Base-by-base conservation (phyloP, 2,329 filamentous ascomycete species). In the Paradendryphiella salina region DNA sequence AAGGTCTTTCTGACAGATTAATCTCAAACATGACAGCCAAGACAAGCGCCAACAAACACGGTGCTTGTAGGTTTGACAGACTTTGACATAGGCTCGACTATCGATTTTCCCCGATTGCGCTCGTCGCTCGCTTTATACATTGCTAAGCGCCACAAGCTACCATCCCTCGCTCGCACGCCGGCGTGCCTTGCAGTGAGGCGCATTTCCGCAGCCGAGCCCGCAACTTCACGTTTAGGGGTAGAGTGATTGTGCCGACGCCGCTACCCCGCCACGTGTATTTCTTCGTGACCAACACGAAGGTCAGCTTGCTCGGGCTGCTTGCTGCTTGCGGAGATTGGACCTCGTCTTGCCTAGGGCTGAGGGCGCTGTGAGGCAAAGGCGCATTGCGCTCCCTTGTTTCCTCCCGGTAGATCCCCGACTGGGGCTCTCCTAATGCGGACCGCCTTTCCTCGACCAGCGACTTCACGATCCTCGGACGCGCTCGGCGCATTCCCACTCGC, bases 201-300 rank as follows among this genome's bases (percentile, higher is more conserved):
- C 42, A 51, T 52, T 46, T 57, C 57, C 59, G 56, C 57, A 52
- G 57, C 57, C 57, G 57, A 61, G 57, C 49, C 50, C 48, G 54
- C 51, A 57, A 41, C 57, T 44, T 61, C 56, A 55, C 48, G 54
- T 54, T 57, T 54, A 52, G 43, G 34, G 42, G 31, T 9, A 17
- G 42, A 34, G 40, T 46, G 38, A 48, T 28, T 35, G 47, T 53
- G 50, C 40, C 58, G 47, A 49, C 46, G 31, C 46, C 36, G 35
- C 13, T 50, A 53, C 46, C 50, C 46, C 50, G 36, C 46, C 46
- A 46, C 50, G 29, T 37, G n/a, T 15, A 52, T 38, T 17, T 41
- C 20, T 29, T 32, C 36, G 18, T 17, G 23, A 26, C 18, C 7
- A 26, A 26, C 23, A 26, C 23, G 8, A 26, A 9, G 3, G 13